A percentile compares a stretch with the other conserved stretches of the same genome.
These are phyloP conservation scores for Mycosphaerella sp. DNA, from an alignment of 2,329 filamentous ascomycete genomes.

Conservation along the genomic window DNA sequence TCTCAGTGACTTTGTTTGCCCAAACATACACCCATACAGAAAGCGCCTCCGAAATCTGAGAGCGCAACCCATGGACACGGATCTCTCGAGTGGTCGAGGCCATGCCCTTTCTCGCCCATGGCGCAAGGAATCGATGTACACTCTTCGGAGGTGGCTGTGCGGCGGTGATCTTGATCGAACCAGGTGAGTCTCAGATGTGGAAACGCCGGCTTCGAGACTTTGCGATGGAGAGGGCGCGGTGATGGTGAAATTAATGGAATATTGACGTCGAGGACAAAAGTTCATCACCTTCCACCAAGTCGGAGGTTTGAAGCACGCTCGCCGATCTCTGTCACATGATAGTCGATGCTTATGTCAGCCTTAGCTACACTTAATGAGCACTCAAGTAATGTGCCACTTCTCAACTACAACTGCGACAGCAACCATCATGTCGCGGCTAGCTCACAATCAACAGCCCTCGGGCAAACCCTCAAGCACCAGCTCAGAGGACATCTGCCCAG, in stretches of 20 bases:
- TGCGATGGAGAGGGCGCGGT: neutral
- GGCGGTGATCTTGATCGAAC: neutral
- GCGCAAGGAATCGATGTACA: conserved; percentile 1
- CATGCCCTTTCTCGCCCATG: conserved; percentile 29
- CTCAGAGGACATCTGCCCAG: conserved; percentile 67
- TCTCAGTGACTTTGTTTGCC: neutral
- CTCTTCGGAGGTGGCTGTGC: neutral
- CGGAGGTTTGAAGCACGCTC: neutral
- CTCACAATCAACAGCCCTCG: conserved; percentile 24
- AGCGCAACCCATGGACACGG: conserved; percentile 95
- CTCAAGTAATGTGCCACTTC: neutral
- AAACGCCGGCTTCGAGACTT: neutral
- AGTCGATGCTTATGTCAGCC: too few species aligned
- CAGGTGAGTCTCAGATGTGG: neutral
- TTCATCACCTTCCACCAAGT: neutral
- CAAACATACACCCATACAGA: conserved; percentile 83
- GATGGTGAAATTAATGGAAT: neutral
- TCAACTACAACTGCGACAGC: neutral
- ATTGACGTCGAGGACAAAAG: neutral
- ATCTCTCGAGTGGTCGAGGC: conserved; percentile 88
- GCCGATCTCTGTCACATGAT: too few species aligned
- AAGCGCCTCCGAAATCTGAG: conserved; percentile 96
- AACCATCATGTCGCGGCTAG: conserved; percentile 32
- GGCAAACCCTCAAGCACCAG: conserved; percentile 10
- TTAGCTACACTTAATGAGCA: neutral